Evolutionary conservation across 306 rosid genomes (phyloP), one percentile per base, ranked within the genome.

Genomic region (Vigna mungo): DNA sequence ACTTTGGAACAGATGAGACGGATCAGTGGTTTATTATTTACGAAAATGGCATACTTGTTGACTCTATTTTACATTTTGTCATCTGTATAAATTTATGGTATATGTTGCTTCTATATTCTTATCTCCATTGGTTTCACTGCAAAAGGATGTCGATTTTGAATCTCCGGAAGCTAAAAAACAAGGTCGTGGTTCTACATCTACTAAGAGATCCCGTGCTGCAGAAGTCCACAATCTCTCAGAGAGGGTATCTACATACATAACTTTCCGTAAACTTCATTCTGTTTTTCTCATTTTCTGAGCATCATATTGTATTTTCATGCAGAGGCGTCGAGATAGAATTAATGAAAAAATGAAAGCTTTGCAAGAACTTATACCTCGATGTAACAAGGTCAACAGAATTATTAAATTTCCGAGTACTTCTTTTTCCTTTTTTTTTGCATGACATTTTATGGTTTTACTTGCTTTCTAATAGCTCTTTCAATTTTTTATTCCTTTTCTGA

Each of bases 171-270:
- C 51, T 23, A 92, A 84, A 84, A 91, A 86, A 62, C 86, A 78
- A 72, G 80, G 0, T 46, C 90, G 88, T 25, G 88, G 87, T 34
- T 74, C 92, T 23, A 39, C 90, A 51, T 88, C 96, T 39, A 66
- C 85, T 0, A 94, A 87, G 83, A 91, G 91, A 76, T 68, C 93
- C 14, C 94, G 97, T 48, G 97, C 94, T 58, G 96, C 96, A 1
- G 97, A 88, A 79, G 90, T 91, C 76, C 98, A 94, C 79, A 94
- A 91, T 85, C 98, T 85, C 72, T 94, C 98, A 3, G 98, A 91
- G 86, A 86, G 98, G 96, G 98, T 93, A 17, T 43, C 88, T 20
- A 44, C 32, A 39, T 65, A 11, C 55, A 71, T 53, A 34, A 65
- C 4, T 56, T 68, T 52, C 27, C 36, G 11, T 25, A 20, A 75